Percentiles rank a stretch among this genome's conserved stretches.
Evolutionary conservation across 2,329 filamentous ascomycete genomes (phyloP).

Genomic region (Apiospora koreana): DNA sequence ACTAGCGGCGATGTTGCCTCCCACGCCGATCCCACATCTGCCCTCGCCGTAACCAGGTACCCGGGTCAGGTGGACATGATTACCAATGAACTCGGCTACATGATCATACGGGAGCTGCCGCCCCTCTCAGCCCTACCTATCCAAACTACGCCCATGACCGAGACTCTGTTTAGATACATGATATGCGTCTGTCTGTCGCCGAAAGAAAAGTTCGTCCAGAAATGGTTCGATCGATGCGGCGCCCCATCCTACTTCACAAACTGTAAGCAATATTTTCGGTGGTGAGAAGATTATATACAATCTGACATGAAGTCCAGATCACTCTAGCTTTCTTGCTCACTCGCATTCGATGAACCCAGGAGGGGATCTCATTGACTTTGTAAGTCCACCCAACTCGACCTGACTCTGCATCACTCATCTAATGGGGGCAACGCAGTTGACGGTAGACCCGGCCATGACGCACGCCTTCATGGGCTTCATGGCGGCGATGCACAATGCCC

Average conservation of each 20-base stretch:
- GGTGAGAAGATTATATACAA: not conserved
- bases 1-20: not conserved
- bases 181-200: slow-evolving; percentile 35
- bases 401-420: not conserved
- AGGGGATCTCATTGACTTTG: slow-evolving; percentile 32
- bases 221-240: slow-evolving; percentile 33
- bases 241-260: slow-evolving; percentile 35
- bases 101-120: slow-evolving; percentile 32
- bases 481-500: slow-evolving; percentile 36
- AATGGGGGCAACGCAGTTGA: slow-evolving; percentile 22
- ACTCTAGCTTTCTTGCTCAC: slow-evolving; percentile 33
- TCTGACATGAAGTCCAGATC: slow-evolving; percentile 22
- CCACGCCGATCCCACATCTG: not conserved
- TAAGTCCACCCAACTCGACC: slow-evolving; percentile 18
- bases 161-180: slow-evolving; percentile 33
- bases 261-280: slow-evolving; percentile 22
- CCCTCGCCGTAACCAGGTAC: not conserved
- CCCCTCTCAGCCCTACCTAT: slow-evolving; percentile 33
- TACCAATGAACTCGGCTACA: slow-evolving; percentile 30
- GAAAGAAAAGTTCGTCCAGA: slow-evolving; percentile 31
- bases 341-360: slow-evolving; percentile 35
- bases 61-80: slow-evolving; percentile 28
- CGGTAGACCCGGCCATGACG: slow-evolving; percentile 32
- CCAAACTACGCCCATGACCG: slow-evolving; percentile 34
- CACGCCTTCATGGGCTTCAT: slow-evolving; percentile 35